Base-by-base conservation (phyloP, 23 red algal species). In the Agarophyton chilense region DNA sequence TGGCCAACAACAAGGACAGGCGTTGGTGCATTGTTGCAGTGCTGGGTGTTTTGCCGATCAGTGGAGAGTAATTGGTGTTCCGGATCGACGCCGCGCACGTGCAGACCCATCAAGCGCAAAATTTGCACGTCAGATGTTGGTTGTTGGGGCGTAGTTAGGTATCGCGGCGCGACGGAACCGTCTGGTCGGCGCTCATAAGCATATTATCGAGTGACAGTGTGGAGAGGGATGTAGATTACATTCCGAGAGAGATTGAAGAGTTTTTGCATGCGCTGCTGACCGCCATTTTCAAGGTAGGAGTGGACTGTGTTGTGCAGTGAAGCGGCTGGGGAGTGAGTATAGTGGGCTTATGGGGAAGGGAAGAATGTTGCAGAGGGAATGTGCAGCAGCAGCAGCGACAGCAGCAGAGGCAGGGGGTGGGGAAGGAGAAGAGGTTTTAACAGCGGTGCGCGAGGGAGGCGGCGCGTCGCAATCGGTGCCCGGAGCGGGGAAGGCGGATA, bases 191-290 rank as follows among this genome's bases (percentile, higher is more conserved):
- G 65, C 17, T 79, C 52, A 38, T 45, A 25, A 2, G 64, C 64
- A 24, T 52, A 16, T 18, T 72, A 60, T 3, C 81, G 36, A 4
- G 58, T 22, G 40, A 86, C 50, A 19, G 60, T 51, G 24, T 55
- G 39, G 10, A 86, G 65, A 11, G 81, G 81, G 62, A 72, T 86
- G 65, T 70, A 70, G 29, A 63, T 17, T 43, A 86, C 81, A 70
- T 72, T 31, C 2, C 35, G 60, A 21, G 56, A 25, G 1, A 86
- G 58, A 41, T 70, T 70, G 81, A 86, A 52, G 17, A 62, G 36
- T 49, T 72, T 9, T 56, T 72, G 61, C 24, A 51, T 18, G n/a
- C 60, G 33, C 72, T 68, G 62, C 11, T 86, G 65, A 10, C 81
- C 81, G 29, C 81, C 81, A 29, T 71, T 86, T 9, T 52, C 13